Evolutionary conservation across 2,329 filamentous ascomycete genomes (phyloP).

Genomic region (Apiospora koreana): DNA sequence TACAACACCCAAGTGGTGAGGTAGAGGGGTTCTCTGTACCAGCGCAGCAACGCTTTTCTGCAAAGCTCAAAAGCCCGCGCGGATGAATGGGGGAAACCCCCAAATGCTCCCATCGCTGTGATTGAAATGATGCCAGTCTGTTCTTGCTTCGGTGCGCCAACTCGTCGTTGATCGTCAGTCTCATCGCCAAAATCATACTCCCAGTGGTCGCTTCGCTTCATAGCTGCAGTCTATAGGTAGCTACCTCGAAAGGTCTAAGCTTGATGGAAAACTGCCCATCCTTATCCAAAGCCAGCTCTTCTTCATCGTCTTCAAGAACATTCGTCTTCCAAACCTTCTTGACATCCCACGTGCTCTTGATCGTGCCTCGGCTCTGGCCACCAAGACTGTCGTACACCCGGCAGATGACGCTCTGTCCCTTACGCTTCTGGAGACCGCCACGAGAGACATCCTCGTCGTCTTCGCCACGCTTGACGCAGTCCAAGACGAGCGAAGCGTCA

Average conservation of each 20-base stretch:
- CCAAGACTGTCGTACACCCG: constrained; percentile 88
- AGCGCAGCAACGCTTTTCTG: not conserved
- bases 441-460: constrained; percentile 75
- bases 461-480: constrained; percentile 91
- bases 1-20: not conserved
- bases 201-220: not conserved
- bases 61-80: not conserved
- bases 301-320: constrained; percentile 82
- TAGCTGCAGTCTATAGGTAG: constrained; percentile 69
- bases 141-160: not conserved
- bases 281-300: constrained; percentile 57
- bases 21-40: not conserved
- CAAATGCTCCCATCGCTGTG: not conserved
- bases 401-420: constrained; percentile 78
- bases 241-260: constrained; percentile 82
- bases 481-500: constrained; percentile 71
- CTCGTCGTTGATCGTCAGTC: not conserved
- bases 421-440: constrained; percentile 63
- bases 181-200: not conserved
- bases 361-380: constrained; percentile 71
- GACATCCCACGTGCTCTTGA: constrained; percentile 69
- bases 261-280: constrained; percentile 59
- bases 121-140: not conserved
- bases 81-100: not conserved
- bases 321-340: constrained; percentile 82